Evolutionary conservation across 345 rosid genomes (phyloP).

Genomic region (Passiflora organensis): DNA sequence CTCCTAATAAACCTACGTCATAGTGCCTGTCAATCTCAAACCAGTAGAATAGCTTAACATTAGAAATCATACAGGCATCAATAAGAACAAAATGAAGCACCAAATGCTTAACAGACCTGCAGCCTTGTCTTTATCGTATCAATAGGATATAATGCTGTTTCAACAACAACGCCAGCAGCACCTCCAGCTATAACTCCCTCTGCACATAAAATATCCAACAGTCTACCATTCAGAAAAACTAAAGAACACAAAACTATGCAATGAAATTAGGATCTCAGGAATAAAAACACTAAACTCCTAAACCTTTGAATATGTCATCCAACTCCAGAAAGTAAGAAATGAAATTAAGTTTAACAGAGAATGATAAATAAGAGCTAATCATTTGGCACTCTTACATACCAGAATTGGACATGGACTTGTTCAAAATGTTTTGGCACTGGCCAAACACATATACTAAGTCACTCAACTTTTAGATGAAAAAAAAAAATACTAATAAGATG

Average conservation of each 20-base stretch:
- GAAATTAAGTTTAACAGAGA: not conserved
- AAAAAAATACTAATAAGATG: no score
- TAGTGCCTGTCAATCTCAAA: no score
- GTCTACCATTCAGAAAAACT: not conserved
- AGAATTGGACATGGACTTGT: not conserved
- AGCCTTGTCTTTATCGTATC: constrained; percentile 93
- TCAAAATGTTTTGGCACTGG: no score
- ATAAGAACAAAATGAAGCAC: not conserved
- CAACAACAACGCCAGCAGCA: constrained; percentile 92
- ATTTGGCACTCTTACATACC: not conserved
- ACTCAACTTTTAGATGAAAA: no score
- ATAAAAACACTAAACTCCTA: no score
- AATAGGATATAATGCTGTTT: constrained; percentile 84
- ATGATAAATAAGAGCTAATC: no score
- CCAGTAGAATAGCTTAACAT: not conserved
- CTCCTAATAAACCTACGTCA: no score
- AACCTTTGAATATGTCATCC: no score
- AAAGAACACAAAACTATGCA: not conserved
- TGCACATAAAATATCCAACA: constrained; percentile 19
- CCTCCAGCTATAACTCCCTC: constrained; percentile 97
- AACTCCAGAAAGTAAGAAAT: no score
- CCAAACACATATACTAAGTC: no score
- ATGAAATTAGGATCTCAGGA: not conserved
- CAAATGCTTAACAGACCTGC: constrained; percentile 59
- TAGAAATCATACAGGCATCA: not conserved